Conservation (phyloP, 192 early-diverging fungal genomes). For the Entomortierella parvispora region DNA sequence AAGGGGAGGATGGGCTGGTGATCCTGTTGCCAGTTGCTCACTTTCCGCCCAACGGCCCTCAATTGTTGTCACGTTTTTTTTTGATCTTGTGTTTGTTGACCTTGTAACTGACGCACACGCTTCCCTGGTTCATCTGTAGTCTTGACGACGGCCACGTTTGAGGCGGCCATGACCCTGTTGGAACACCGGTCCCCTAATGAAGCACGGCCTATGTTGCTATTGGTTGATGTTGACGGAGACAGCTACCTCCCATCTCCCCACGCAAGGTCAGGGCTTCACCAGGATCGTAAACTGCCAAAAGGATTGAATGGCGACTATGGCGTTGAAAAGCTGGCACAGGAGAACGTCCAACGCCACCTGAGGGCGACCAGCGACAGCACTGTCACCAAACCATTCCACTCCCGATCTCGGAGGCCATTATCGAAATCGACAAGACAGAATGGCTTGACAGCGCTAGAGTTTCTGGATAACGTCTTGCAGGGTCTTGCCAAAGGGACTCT, state of each 20-base stretch:
- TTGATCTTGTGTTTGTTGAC: background rate
- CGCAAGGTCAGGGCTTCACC: background rate
- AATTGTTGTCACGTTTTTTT: no score
- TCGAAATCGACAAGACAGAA: background rate
- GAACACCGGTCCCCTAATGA: conserved; percentile 32
- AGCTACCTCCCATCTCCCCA: conserved; percentile 4
- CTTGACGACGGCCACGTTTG: conserved; percentile 27
- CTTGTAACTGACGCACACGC: background rate
- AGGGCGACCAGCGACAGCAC: conserved; percentile 30
- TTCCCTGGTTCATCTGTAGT: conserved; percentile 13
- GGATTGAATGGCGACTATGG: conserved; percentile 4
- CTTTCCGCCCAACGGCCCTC: no score
- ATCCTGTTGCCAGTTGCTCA: no score
- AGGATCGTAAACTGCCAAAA: conserved; percentile 15
- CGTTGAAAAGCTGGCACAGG: background rate
- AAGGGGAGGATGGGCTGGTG: no score
- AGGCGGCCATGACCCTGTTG: conserved; percentile 20
- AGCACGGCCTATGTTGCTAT: conserved; percentile 32
- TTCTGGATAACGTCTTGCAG: conserved; percentile 36
- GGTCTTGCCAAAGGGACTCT: conserved; percentile 42
- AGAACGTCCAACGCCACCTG: conserved; percentile 20
- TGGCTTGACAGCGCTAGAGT: conserved; percentile 32
- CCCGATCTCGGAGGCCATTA: conserved; percentile 10
- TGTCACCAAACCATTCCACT: conserved; percentile 5
- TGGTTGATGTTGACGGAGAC: conserved; percentile 43